These are phyloP conservation scores for Tylopilus balloui DNA, from an alignment of 768 basidiomycete genomes.

Conservation along the genomic window DNA sequence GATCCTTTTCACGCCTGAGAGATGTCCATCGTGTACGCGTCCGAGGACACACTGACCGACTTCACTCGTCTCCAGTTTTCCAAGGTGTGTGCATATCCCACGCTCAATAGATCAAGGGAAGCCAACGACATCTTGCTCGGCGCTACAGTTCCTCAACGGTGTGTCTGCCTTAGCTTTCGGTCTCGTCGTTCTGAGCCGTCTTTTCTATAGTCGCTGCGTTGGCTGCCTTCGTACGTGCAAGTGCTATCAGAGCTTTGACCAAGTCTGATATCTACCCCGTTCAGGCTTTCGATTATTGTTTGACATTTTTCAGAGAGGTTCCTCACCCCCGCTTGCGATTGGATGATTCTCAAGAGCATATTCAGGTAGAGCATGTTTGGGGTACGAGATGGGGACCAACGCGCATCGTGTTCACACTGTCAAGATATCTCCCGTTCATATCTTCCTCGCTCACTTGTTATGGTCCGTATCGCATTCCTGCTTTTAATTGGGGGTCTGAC, in stretches of 20 bases:
- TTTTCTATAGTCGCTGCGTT: constrained; percentile 17
- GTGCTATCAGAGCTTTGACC: neutral
- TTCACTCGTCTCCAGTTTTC: constrained; percentile 18
- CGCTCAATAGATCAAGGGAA: neutral
- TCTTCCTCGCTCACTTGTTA: constrained; percentile 16
- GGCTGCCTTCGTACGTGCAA: constrained; percentile 13
- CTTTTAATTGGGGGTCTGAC: neutral
- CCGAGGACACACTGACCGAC: constrained; percentile 5
- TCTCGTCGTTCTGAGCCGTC: neutral
- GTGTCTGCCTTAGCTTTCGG: neutral
- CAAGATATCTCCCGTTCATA: constrained; percentile 28
- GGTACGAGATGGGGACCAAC: constrained; percentile 21
- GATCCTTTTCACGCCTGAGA: neutral
- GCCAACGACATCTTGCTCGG: neutral
- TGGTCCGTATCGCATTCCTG: constrained; percentile 5
- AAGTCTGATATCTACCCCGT: neutral
- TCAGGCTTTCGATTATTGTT: constrained; percentile 22
- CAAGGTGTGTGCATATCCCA: constrained; percentile 13
- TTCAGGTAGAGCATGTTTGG: constrained; percentile 24
- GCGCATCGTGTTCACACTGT: constrained; percentile 23
- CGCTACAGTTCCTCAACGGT: constrained; percentile 20
- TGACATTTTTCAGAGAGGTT: constrained; percentile 24
- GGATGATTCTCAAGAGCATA: neutral
- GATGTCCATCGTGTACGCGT: constrained; percentile 7
- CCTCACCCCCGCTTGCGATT: neutral